Conservation (phyloP, 768 basidiomycete genomes). For the Tylopilus subfusipes region DNA sequence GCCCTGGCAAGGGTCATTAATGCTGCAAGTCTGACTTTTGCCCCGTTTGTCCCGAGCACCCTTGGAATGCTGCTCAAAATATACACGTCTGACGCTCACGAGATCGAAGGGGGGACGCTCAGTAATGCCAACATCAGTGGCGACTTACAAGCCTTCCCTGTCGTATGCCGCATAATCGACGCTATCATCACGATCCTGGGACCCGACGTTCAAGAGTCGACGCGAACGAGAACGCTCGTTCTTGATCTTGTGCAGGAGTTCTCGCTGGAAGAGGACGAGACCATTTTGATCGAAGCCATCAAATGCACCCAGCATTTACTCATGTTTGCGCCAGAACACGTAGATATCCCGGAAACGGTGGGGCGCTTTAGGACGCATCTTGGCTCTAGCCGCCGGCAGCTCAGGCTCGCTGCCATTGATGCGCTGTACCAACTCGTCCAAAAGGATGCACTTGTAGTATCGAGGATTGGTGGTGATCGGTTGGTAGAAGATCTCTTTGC, state of each 20-base stretch:
- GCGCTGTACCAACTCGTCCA: slow-evolving; percentile 96
- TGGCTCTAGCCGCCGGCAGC: slow-evolving; percentile 72
- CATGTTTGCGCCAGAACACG: slow-evolving; percentile 88
- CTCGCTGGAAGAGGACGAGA: slow-evolving; percentile 80
- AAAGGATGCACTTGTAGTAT: slow-evolving; percentile 88
- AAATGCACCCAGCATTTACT: slow-evolving; percentile 95
- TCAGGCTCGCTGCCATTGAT: slow-evolving; percentile 93
- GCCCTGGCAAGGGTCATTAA: slow-evolving; percentile 85
- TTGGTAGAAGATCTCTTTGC: slow-evolving; percentile 94
- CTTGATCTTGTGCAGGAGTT: slow-evolving; percentile 86
- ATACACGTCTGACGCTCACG: slow-evolving; percentile 87
- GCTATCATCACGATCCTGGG: slow-evolving; percentile 92
- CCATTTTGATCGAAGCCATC: slow-evolving; percentile 88
- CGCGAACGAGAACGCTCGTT: slow-evolving; percentile 72
- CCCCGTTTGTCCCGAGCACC: slow-evolving; percentile 83
- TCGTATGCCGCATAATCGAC: slow-evolving; percentile 88
- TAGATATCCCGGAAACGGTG: slow-evolving; percentile 78
- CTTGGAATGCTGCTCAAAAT: slow-evolving; percentile 88
- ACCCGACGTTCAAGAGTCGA: slow-evolving; percentile 90
- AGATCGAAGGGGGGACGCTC: slow-evolving; percentile 85
- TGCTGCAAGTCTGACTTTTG: slow-evolving; percentile 87
- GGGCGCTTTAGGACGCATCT: slow-evolving; percentile 75
- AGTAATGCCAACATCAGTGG: slow-evolving; percentile 82
- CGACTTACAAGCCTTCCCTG: slow-evolving; percentile 88
- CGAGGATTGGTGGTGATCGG: slow-evolving; percentile 88